Percentiles rank a stretch among this genome's conserved stretches.
Conservation (phyloP, 768 basidiomycete species). For the Pleurotus pulmonarius region DNA sequence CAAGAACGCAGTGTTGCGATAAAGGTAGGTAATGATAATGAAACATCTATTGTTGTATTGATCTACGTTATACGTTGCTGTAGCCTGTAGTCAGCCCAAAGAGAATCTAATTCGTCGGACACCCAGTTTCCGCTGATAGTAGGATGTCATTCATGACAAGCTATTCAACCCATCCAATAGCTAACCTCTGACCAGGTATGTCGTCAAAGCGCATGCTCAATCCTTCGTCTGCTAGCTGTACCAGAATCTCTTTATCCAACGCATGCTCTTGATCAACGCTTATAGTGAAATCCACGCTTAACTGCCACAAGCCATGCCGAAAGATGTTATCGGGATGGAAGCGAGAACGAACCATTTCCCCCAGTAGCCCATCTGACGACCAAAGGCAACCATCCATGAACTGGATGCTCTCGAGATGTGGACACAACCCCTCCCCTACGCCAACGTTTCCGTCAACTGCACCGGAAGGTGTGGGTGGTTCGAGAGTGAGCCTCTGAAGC, state of each 20-base stretch:
- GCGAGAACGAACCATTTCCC: constrained; percentile 2
- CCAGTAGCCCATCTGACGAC: constrained; percentile 3
- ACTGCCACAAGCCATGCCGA: background rate
- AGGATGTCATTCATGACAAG: too few relatives aligned
- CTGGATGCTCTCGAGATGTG: background rate
- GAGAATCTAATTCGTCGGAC: too few relatives aligned
- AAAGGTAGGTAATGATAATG: too few relatives aligned
- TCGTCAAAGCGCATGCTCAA: background rate
- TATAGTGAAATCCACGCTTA: background rate
- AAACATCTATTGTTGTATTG: too few relatives aligned
- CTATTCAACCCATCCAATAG: background rate
- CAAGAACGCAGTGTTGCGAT: too few relatives aligned
- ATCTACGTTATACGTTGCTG: too few relatives aligned
- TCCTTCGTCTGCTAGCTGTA: background rate
- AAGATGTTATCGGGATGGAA: background rate
- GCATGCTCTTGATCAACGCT: constrained; percentile 2
- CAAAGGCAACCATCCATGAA: constrained; percentile 6
- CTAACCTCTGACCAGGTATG: background rate
- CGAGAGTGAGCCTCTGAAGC: background rate
- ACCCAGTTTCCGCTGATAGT: too few relatives aligned
- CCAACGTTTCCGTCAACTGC: background rate
- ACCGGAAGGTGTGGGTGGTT: background rate
- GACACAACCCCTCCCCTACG: background rate
- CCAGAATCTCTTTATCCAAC: background rate
- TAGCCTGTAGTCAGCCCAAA: too few relatives aligned